These are phyloP conservation scores for Paramyrothecium roridum DNA, from an alignment of 2,329 filamentous ascomycete genomes.

Conservation along the genomic window DNA sequence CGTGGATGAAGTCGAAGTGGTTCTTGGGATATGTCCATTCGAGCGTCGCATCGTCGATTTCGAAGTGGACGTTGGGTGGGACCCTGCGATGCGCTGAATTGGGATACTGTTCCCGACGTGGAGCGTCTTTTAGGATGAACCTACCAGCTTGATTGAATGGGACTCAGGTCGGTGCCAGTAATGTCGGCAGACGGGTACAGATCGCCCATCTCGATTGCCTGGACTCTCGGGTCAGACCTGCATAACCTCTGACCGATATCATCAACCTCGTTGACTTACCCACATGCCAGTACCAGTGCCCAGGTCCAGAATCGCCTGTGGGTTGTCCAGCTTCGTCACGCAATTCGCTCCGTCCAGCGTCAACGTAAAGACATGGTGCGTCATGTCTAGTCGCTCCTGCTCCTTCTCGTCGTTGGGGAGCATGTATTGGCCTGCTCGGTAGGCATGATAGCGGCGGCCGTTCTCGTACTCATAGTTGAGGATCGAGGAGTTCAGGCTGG, in stretches of 20 bases:
- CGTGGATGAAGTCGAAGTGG: constrained; percentile 11
- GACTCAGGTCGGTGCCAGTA: constrained; percentile 17
- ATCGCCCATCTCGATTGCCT: constrained; percentile 43
- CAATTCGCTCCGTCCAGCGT: constrained; percentile 38
- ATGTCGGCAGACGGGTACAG: constrained; percentile 15
- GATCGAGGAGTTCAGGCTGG: constrained; percentile 26
- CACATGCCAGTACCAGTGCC: constrained; percentile 20
- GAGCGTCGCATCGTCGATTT: constrained; percentile 63
- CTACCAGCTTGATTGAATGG: constrained; percentile 8
- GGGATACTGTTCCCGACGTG: no score
- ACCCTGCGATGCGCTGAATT: constrained; percentile 28
- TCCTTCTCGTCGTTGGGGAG: constrained; percentile 30
- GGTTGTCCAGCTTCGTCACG: constrained; percentile 10
- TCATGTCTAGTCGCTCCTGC: constrained; percentile 50
- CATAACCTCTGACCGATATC: no score
- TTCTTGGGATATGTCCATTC: constrained; percentile 23
- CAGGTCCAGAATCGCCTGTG: constrained; percentile 16
- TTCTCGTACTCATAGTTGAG: constrained; percentile 33
- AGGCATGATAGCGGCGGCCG: constrained; percentile 34
- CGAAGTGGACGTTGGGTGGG: constrained; percentile 60
- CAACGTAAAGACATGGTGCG: constrained; percentile 49
- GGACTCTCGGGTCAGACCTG: no score
- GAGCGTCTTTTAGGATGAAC: neutral
- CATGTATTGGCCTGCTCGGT: constrained; percentile 27
- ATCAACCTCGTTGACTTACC: neutral